phyloP scores from a whole-genome alignment of 2,329 filamentous ascomycete genomes.

The Claviceps sp. region DNA sequence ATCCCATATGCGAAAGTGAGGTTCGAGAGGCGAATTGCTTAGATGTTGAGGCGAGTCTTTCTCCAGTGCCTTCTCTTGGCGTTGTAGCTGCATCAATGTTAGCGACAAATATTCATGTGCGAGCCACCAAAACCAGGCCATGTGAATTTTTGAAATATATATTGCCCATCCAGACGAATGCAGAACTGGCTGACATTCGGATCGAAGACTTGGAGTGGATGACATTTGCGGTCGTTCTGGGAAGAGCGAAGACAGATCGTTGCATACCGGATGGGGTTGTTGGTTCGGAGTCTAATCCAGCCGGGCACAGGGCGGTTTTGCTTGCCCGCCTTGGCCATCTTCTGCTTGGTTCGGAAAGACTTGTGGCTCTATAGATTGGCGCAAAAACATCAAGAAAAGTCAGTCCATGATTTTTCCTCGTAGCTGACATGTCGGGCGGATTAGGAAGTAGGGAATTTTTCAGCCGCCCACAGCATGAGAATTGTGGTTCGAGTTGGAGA shows the following conservation, averaged over 20 bases:
- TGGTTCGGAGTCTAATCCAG: slow-evolving; percentile 97
- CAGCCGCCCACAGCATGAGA: background rate
- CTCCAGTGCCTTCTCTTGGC: slow-evolving; percentile 99
- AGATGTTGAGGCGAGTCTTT: slow-evolving; percentile 99
- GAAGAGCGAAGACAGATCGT: background rate
- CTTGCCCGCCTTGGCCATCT: slow-evolving; percentile 99
- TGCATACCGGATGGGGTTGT: slow-evolving; percentile 97
- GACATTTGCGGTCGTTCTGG: background rate
- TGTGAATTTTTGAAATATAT: background rate
- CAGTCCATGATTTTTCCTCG: slow-evolving; percentile 2
- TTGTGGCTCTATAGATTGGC: slow-evolving; percentile 70
- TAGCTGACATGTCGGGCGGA: background rate
- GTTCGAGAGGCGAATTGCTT: slow-evolving; percentile 40
- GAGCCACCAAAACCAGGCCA: background rate
- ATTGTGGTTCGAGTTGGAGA: background rate
- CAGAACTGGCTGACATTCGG: background rate
- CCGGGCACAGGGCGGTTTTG: slow-evolving; percentile 99
- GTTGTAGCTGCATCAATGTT: slow-evolving; percentile 67
- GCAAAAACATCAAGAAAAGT: background rate
- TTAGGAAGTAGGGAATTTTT: background rate
- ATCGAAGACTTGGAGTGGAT: background rate
- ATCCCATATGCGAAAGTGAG: background rate
- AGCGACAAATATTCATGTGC: slow-evolving; percentile 1
- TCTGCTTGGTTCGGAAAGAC: slow-evolving; percentile 99
- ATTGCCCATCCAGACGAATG: too few species aligned